A percentile compares a stretch with the other conserved stretches of the same genome.
Conservation (phyloP, 768 basidiomycete species). For the Suillus subluteus region DNA sequence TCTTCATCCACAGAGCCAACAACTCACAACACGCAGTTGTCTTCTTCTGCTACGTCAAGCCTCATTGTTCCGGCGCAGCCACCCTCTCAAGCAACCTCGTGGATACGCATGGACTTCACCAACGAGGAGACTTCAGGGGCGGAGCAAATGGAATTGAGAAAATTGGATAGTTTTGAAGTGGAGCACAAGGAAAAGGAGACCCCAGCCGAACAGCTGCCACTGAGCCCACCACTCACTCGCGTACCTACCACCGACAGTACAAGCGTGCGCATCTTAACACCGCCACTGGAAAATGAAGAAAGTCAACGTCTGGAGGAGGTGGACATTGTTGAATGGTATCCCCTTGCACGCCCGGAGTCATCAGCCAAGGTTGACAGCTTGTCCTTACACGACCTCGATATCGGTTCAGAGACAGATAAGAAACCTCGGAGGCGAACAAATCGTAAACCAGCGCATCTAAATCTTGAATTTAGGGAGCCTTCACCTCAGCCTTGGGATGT, state of each 20-base stretch:
- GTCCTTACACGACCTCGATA: constrained; percentile 14
- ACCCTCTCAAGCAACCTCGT: constrained; percentile 31
- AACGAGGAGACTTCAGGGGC: constrained; percentile 7
- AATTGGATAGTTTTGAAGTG: not conserved
- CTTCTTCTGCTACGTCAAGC: constrained; percentile 19
- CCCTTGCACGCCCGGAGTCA: constrained; percentile 19
- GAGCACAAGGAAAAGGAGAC: not conserved
- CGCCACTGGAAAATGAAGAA: constrained; percentile 11
- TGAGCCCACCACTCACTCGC: constrained; percentile 36
- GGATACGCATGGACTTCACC: constrained; percentile 24
- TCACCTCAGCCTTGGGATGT: constrained; percentile 74
- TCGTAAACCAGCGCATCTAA: constrained; percentile 47
- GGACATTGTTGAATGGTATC: constrained; percentile 32
- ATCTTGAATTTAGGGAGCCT: constrained; percentile 50
- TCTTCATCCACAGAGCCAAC: constrained; percentile 9
- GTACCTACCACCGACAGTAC: constrained; percentile 24
- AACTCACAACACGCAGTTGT: constrained; percentile 3
- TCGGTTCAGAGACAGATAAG: constrained; percentile 23
- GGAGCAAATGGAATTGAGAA: constrained; percentile 15
- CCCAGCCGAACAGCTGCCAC: constrained; percentile 29
- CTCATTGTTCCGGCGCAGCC: constrained; percentile 21
- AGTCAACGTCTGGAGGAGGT: constrained; percentile 20
- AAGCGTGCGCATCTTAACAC: constrained; percentile 3
- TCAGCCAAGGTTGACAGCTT: constrained; percentile 18
- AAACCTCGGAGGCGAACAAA: constrained; percentile 34